Evolutionary conservation across 1,284 basidiomycete species (phyloP).

Genomic region (Cutaneotrichosporon dermatis): DNA sequence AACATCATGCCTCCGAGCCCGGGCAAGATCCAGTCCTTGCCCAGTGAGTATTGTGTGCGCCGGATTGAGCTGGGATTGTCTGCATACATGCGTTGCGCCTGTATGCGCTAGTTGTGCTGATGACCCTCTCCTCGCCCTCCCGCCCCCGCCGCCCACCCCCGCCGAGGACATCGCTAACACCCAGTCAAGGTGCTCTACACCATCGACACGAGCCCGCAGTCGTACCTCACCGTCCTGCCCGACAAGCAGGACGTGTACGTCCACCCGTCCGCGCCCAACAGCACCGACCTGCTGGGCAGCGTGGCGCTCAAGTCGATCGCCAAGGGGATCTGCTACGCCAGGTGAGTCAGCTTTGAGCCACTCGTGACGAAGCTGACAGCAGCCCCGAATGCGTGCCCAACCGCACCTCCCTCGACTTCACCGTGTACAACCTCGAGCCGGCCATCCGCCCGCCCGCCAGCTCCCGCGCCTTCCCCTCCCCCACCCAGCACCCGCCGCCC

Average conservation of each 20-base stretch:
- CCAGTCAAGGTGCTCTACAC: conserved; percentile 46
- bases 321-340: conserved; percentile 42
- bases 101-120: too few species aligned
- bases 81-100: too few species aligned
- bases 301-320: conserved; percentile 36
- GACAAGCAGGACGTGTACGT: conserved; percentile 40
- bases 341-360: conserved; percentile 22
- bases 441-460: conserved; percentile 1
- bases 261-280: conserved; percentile 20
- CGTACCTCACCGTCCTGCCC: conserved; percentile 37
- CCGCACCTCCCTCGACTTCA: conserved; percentile 34
- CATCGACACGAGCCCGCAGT: conserved; percentile 37
- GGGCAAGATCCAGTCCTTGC: conserved; percentile 40
- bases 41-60: conserved; percentile 26
- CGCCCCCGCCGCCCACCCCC: too few species aligned
- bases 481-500: neutral
- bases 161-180: too few species aligned
- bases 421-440: conserved; percentile 46
- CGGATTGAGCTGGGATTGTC: too few species aligned
- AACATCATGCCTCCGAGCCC: conserved; percentile 38
- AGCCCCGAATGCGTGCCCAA: conserved; percentile 45
- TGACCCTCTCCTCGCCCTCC: too few species aligned
- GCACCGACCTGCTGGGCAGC: conserved; percentile 26
- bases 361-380: neutral
- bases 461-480: conserved; percentile 8